Conservation (phyloP, 371 early-diverging fungal species). For the Circinella umbellata region DNA sequence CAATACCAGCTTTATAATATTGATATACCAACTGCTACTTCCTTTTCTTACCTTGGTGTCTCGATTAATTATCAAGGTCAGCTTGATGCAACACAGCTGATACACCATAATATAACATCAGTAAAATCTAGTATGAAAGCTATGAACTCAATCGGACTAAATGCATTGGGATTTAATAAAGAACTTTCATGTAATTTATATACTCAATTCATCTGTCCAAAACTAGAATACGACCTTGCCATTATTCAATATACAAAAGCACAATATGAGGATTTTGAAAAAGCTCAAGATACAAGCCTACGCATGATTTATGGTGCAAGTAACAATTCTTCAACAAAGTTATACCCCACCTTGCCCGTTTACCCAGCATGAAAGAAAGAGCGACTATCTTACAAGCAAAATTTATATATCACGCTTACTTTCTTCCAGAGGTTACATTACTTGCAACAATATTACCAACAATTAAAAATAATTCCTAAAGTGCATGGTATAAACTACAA, state of each 20-base stretch:
- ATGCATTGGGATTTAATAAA: neutral
- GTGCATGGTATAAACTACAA: no score
- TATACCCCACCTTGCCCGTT: no score
- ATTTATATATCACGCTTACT: no score
- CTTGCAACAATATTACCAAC: no score
- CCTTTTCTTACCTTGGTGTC: conserved; percentile 9
- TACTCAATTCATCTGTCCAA: conserved; percentile 12
- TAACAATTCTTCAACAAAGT: conserved; percentile 10
- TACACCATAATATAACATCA: neutral
- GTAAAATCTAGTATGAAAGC: conserved; percentile 3
- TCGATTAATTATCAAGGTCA: neutral
- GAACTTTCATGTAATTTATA: conserved; percentile 7
- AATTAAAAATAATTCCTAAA: no score
- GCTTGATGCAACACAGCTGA: conserved; percentile 8
- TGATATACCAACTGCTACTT: neutral
- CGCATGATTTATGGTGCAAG: conserved; percentile 15
- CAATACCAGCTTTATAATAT: neutral
- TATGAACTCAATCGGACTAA: conserved; percentile 6
- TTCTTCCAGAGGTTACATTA: no score
- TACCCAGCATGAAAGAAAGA: no score
- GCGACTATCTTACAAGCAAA: no score
- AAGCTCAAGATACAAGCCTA: conserved; percentile 15
- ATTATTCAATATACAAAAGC: neutral
- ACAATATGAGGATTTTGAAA: neutral
- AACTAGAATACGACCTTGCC: conserved; percentile 16